Evolutionary conservation across 768 basidiomycete genomes (phyloP), one percentile per base, ranked within the genome.

Genomic region (Nidularia sp.): DNA sequence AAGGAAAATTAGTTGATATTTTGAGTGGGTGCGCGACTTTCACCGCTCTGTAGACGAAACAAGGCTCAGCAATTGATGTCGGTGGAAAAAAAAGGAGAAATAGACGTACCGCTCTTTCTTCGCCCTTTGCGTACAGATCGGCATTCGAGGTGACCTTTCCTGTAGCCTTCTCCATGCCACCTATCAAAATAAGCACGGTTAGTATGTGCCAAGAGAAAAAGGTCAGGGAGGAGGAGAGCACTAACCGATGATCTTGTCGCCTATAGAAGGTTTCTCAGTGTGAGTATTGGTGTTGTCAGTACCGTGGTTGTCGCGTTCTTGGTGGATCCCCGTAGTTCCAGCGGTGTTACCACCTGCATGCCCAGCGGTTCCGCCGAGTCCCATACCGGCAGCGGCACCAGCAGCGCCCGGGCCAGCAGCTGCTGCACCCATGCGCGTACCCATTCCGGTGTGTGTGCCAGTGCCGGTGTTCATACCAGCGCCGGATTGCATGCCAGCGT

Each of bases 241-340:
- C 47, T 48, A 10, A 41, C 48, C 48, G 39, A 41, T 35, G 13
- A 49, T 35, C 34, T 49, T 49, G 39, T 49, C 48, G 13, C 15
- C 39, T 3, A 41, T 39, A 18, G 48, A 39, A 41, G 48, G 48
- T 7, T 49, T 49, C 9, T 10, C 25, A 45, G 10, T 22, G 22
- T 41, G 36, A 10, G 9, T 15, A 15, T 10, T 15, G 36, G 9
- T 2, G 36, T 10, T 41, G 36, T 25, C 25, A 25, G 25, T 25
- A 25, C 3, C 25, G 25, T 25, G 25, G 25, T 25, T 25, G 25
- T 25, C 25, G 25, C 25, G 25, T 25, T 3, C 25, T 3, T 25
- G 25, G 25, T 41, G 36, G 10, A 9, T 45, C 9, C 45, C 45
- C 10, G 45, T 45, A 45, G 15, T 22, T 15, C 15, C 25, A 12